These are phyloP conservation scores for Corylus americana DNA, from an alignment of 306 rosid genomes.

Conservation along the genomic window DNA sequence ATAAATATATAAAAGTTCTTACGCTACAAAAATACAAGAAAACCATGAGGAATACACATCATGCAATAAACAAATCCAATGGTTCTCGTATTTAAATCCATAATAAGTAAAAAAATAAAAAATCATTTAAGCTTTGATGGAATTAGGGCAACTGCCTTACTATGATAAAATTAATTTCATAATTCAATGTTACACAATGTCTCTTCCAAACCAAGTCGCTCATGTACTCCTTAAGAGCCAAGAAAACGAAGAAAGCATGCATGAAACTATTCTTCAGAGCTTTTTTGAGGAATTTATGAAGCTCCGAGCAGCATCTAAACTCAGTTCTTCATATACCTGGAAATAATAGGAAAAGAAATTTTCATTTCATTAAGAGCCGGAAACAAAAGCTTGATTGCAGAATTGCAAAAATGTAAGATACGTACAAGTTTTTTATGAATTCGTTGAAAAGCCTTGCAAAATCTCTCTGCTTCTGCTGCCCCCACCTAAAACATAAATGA, in stretches of 20 bases:
- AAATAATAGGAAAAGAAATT: background rate
- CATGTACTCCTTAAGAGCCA: background rate
- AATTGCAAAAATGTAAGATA: background rate
- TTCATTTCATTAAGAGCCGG: background rate
- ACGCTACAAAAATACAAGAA: too few relatives aligned
- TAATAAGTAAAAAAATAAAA: too few relatives aligned
- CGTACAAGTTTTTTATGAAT: constrained; percentile 72
- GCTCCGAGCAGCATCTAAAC: constrained; percentile 59
- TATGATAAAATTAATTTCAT: background rate
- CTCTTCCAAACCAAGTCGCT: constrained; percentile 2
- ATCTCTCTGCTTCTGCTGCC: constrained; percentile 62
- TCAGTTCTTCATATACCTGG: constrained; percentile 72
- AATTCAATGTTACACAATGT: background rate
- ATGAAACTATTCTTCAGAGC: constrained; percentile 22
- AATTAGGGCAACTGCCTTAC: too few relatives aligned
- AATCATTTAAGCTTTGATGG: too few relatives aligned
- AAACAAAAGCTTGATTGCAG: background rate
- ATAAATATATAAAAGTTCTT: too few relatives aligned
- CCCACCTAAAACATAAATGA: constrained; percentile 55
- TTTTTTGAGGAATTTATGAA: constrained; percentile 47
- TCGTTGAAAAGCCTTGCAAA: constrained; percentile 71
- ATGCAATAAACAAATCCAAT: background rate
- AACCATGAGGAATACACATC: too few relatives aligned
- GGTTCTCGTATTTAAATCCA: background rate
- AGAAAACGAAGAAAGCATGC: constrained; percentile 21